Percentiles rank a stretch among this genome's conserved stretches.
Conservation (phyloP, 2,329 filamentous ascomycete species). For the Thelonectria blattea region DNA sequence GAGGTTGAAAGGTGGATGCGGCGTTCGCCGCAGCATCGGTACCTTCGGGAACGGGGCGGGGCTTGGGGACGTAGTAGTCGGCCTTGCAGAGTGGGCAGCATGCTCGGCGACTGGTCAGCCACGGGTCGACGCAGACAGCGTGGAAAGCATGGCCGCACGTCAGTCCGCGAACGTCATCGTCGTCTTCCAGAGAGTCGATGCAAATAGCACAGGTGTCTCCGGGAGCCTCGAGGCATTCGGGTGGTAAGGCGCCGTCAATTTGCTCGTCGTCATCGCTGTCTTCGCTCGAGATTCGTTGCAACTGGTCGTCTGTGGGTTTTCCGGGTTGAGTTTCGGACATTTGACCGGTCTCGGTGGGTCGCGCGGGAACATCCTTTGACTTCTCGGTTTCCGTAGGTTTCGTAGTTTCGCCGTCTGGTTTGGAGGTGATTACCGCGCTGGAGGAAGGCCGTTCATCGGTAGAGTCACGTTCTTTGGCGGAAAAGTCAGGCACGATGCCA, state of each 20-base stretch:
- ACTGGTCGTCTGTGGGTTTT: constrained; percentile 31
- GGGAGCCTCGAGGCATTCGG: constrained; percentile 79
- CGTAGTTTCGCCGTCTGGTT: constrained; percentile 29
- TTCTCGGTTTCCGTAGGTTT: constrained; percentile 28
- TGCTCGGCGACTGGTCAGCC: constrained; percentile 90
- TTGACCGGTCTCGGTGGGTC: constrained; percentile 33
- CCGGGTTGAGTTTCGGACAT: constrained; percentile 31
- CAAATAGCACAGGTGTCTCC: constrained; percentile 97
- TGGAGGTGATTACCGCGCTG: constrained; percentile 25
- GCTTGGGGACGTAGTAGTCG: constrained; percentile 95
- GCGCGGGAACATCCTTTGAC: constrained; percentile 26
- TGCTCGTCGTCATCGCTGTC: constrained; percentile 74
- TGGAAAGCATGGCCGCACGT: constrained; percentile 99
- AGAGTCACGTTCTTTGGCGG: constrained; percentile 54
- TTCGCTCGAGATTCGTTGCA: constrained; percentile 53
- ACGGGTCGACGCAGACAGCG: constrained; percentile 92
- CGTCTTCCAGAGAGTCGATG: constrained; percentile 90
- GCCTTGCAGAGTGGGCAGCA: constrained; percentile 98
- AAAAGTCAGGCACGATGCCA: constrained; percentile 55
- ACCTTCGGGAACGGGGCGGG: constrained; percentile 62
- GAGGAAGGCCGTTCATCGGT: constrained; percentile 48
- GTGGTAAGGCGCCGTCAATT: constrained; percentile 80
- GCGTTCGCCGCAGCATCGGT: constrained; percentile 44
- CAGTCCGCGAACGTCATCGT: constrained; percentile 92
- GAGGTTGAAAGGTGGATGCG: constrained; percentile 41